phyloP scores from a whole-genome alignment of 768 basidiomycete species.

The Tricholoma sp. region DNA sequence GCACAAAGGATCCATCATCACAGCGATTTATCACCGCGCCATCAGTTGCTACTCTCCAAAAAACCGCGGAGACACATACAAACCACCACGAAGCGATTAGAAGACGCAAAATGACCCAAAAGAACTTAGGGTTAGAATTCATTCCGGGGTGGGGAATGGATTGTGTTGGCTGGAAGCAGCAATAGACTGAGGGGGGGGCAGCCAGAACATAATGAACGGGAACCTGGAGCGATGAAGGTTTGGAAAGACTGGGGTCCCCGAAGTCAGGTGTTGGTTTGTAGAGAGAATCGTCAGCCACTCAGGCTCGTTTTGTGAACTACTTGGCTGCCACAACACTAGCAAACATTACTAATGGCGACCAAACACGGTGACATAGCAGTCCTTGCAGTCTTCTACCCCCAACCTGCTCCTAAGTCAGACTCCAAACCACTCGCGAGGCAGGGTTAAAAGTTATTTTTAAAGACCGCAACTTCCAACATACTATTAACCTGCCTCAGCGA shows the following conservation, averaged over 20 bases:
- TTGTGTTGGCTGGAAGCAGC: slow-evolving; percentile 49
- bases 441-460: too few relatives aligned
- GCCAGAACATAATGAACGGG: slow-evolving; percentile 25
- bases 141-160: slow-evolving; percentile 40
- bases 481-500: too few relatives aligned
- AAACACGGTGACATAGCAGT: too few relatives aligned
- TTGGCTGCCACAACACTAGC: too few relatives aligned
- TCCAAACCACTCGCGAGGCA: too few relatives aligned
- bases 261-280: neutral
- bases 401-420: too few relatives aligned
- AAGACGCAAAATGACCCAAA: slow-evolving; percentile 28
- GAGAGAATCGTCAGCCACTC: too few relatives aligned
- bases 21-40: slow-evolving; percentile 14
- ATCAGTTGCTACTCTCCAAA: slow-evolving; percentile 14
- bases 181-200: slow-evolving; percentile 30
- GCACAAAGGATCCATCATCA: slow-evolving; percentile 13
- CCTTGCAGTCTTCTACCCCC: too few relatives aligned
- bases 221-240: slow-evolving; percentile 47
- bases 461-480: too few relatives aligned
- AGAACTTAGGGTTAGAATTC: slow-evolving; percentile 60
- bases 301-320: too few relatives aligned
- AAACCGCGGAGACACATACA: slow-evolving; percentile 18
- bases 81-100: slow-evolving; percentile 24
- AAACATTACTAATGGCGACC: too few relatives aligned
- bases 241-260: slow-evolving; percentile 20